A percentile compares a stretch with the other conserved stretches of the same genome.
phyloP scores from a whole-genome alignment of 805 yeast genomes.

The Pichia membranifaciens region DNA sequence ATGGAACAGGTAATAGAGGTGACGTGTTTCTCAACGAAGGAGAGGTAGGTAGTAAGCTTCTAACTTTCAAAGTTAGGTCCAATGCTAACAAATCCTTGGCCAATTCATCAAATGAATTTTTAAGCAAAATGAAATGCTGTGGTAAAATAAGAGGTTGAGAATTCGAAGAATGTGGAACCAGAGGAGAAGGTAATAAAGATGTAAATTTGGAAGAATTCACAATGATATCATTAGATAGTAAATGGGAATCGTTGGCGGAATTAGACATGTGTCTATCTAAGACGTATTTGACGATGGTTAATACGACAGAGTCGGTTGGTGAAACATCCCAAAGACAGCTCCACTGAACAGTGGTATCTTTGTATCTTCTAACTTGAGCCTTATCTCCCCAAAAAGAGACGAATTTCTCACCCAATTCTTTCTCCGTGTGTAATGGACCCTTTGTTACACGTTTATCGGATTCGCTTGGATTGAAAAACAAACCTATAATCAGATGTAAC shows the following conservation, averaged over 20 bases:
- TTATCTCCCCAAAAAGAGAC: slow-evolving; percentile 84
- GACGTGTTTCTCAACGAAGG: slow-evolving; percentile 74
- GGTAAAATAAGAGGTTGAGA: slow-evolving; percentile 44
- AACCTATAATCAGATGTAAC: slow-evolving; percentile 46
- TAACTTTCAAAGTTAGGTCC: slow-evolving; percentile 65
- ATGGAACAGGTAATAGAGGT: slow-evolving; percentile 73
- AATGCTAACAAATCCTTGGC: slow-evolving; percentile 39
- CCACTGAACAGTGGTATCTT: slow-evolving; percentile 85
- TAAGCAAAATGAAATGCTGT: slow-evolving; percentile 37
- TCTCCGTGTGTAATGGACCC: slow-evolving; percentile 69
- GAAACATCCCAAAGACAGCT: slow-evolving; percentile 80
- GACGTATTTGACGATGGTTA: slow-evolving; percentile 58
- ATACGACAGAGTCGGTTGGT: slow-evolving; percentile 54
- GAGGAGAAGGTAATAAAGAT: slow-evolving; percentile 51
- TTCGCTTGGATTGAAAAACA: slow-evolving; percentile 63
- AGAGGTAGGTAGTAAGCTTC: slow-evolving; percentile 68
- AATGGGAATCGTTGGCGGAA: slow-evolving; percentile 23
- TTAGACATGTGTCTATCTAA: slow-evolving; percentile 53
- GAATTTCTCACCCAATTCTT: slow-evolving; percentile 56
- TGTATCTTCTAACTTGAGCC: slow-evolving; percentile 83
- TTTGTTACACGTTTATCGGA: slow-evolving; percentile 78
- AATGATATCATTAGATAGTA: slow-evolving; percentile 32
- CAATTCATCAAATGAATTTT: slow-evolving; percentile 47
- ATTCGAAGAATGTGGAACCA: slow-evolving; percentile 48
- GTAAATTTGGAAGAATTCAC: slow-evolving; percentile 42